These are phyloP conservation scores for Cryptomeria japonica DNA, from an alignment of 75 land plant species.

Conservation along the genomic window DNA sequence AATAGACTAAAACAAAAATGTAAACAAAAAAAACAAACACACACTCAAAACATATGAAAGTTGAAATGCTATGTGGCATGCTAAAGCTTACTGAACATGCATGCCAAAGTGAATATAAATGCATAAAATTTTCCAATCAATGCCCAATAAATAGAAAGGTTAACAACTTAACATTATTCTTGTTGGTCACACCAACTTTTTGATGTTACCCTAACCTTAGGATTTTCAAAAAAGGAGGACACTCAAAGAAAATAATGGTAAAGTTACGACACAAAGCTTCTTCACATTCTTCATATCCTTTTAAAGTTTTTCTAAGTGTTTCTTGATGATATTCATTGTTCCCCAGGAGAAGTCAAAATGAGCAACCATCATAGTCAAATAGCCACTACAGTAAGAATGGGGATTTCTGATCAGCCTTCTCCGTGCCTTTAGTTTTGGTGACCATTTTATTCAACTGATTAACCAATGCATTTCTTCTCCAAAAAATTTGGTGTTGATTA, in stretches of 20 bases:
- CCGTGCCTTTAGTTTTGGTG: too few species aligned
- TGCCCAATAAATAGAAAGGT: not conserved
- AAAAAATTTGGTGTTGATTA: too few species aligned
- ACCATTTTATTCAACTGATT: too few species aligned
- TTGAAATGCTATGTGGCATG: not conserved
- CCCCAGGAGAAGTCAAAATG: slow-evolving; percentile 78
- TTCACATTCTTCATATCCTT: slow-evolving; percentile 44
- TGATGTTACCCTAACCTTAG: not conserved
- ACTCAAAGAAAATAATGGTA: not conserved
- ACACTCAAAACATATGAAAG: not conserved
- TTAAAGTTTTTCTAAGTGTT: slow-evolving; percentile 67
- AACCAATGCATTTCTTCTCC: too few species aligned
- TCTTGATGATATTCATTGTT: slow-evolving; percentile 62
- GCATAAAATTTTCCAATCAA: not conserved
- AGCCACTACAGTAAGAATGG: not conserved
- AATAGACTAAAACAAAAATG: not conserved
- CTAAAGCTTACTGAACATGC: not conserved
- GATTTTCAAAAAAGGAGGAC: not conserved
- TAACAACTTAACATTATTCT: not conserved
- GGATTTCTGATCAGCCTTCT: too few species aligned
- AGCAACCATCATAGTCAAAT: slow-evolving; percentile 45
- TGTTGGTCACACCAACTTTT: not conserved
- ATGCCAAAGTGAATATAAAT: not conserved
- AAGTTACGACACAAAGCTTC: slow-evolving; percentile 65
- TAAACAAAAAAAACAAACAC: not conserved